Evolutionary conservation across 2,329 filamentous ascomycete species (phyloP).

Genomic region (Mollisiaceae sp.): DNA sequence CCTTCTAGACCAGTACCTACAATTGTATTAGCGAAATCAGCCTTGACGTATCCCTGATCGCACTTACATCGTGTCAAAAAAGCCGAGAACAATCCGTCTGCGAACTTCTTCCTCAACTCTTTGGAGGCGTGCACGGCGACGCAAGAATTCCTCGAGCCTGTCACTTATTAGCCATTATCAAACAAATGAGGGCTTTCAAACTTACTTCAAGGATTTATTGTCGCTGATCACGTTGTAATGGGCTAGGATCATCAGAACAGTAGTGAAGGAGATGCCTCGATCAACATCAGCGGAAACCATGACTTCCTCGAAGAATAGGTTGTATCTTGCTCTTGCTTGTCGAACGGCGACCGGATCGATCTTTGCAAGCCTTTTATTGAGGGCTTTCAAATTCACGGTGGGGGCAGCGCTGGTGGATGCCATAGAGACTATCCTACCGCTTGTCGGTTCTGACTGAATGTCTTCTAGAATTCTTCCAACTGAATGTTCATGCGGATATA

Average conservation of each 20-base stretch:
- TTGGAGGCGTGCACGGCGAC: conserved; percentile 86
- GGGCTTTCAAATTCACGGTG: conserved; percentile 72
- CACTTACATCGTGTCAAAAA: conserved; percentile 86
- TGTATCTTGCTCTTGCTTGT: conserved; percentile 77
- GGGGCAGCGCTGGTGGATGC: conserved; percentile 56
- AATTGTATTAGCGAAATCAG: conserved; percentile 30
- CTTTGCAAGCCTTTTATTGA: conserved; percentile 73
- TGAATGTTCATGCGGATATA: conserved; percentile 90
- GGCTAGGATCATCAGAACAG: conserved; percentile 91
- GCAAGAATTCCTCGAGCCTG: conserved; percentile 91
- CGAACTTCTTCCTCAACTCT: conserved; percentile 94
- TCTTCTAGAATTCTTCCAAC: conserved; percentile 87
- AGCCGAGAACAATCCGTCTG: conserved; percentile 86
- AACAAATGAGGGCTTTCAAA: conserved; percentile 22
- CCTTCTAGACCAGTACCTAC: conserved; percentile 77
- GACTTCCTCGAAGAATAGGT: conserved; percentile 96
- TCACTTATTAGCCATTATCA: conserved; percentile 39
- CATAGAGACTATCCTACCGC: conserved; percentile 56
- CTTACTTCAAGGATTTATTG: conserved; percentile 86
- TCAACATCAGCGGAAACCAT: conserved; percentile 91
- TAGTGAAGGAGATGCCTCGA: conserved; percentile 88
- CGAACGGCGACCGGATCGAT: conserved; percentile 80
- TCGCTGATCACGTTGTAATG: conserved; percentile 99
- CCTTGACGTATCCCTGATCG: conserved; percentile 19
- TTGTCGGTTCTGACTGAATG: conserved; percentile 54